Conservation (phyloP, 768 basidiomycete species). For the Lactarius sp. region DNA sequence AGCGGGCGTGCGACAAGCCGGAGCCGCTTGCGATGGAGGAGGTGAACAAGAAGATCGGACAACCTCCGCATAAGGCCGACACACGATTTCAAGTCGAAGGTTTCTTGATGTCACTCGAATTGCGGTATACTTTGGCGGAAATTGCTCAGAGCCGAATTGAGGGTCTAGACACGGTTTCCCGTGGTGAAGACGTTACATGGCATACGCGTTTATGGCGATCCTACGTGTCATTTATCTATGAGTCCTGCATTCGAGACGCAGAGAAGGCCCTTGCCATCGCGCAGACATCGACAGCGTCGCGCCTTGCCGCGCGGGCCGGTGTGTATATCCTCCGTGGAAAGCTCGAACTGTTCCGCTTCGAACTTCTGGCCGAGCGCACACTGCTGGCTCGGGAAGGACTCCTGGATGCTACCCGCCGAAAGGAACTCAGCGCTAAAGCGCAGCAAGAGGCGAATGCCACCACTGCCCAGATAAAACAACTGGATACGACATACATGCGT, state of each 20-base stretch:
- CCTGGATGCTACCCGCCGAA: neutral
- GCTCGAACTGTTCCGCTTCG: conserved; percentile 31
- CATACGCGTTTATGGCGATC: conserved; percentile 27
- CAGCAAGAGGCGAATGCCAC: neutral
- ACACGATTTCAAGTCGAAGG: conserved; percentile 35
- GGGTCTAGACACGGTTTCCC: conserved; percentile 8
- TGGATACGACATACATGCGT: conserved; percentile 26
- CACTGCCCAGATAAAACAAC: neutral
- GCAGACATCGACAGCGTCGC: conserved; percentile 29
- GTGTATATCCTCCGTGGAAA: conserved; percentile 28
- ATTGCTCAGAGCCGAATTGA: conserved; percentile 30
- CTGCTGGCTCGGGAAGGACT: conserved; percentile 4
- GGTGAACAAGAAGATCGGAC: conserved; percentile 33
- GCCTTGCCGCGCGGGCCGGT: conserved; percentile 28
- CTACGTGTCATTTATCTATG: conserved; percentile 28
- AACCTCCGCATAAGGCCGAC: conserved; percentile 35
- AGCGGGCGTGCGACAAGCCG: conserved; percentile 26
- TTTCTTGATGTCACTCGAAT: conserved; percentile 33
- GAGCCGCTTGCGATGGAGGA: conserved; percentile 30
- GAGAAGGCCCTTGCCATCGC: conserved; percentile 29
- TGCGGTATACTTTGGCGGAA: conserved; percentile 34
- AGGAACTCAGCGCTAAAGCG: neutral
- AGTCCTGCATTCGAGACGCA: conserved; percentile 30
- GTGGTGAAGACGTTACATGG: conserved; percentile 2
- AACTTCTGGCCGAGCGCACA: conserved; percentile 19